These are phyloP conservation scores for Populus trichocarpa DNA, from an alignment of 441 rosid species.

Conservation along the genomic window DNA sequence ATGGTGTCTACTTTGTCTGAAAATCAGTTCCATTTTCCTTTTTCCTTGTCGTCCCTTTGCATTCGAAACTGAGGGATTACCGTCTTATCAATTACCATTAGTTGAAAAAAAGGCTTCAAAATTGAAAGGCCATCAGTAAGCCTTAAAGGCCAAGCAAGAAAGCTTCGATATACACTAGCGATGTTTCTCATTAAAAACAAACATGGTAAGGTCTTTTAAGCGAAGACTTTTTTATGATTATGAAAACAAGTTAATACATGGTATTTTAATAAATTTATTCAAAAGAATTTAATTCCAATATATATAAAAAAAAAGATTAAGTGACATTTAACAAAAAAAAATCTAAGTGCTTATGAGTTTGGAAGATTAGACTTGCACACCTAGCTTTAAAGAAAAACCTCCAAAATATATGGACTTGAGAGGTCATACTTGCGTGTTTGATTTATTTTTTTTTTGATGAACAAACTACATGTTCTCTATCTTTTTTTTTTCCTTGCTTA, in stretches of 20 bases:
- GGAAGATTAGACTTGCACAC: background rate
- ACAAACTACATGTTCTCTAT: no score
- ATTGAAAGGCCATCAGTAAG: background rate
- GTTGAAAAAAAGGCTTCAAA: background rate
- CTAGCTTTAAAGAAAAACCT: background rate
- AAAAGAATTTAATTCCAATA: no score
- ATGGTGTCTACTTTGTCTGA: background rate
- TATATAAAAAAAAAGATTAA: no score
- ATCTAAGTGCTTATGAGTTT: accelerated
- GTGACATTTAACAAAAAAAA: no score
- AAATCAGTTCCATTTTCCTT: background rate
- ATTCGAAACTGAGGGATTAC: background rate
- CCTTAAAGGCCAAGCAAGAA: background rate
- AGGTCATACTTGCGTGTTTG: background rate
- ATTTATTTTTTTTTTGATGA: no score
- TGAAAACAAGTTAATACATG: no score
- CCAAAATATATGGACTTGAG: background rate
- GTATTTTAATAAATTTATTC: no score
- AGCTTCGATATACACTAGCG: no score
- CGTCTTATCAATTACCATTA: background rate
- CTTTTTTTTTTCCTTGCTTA: no score
- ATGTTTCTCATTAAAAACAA: no score
- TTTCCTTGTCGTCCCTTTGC: background rate
- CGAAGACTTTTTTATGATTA: no score
- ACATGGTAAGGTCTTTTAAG: background rate